These are phyloP conservation scores for Thalia dealbata DNA, from an alignment of 176 grass and related monocot species.

Conservation along the genomic window DNA sequence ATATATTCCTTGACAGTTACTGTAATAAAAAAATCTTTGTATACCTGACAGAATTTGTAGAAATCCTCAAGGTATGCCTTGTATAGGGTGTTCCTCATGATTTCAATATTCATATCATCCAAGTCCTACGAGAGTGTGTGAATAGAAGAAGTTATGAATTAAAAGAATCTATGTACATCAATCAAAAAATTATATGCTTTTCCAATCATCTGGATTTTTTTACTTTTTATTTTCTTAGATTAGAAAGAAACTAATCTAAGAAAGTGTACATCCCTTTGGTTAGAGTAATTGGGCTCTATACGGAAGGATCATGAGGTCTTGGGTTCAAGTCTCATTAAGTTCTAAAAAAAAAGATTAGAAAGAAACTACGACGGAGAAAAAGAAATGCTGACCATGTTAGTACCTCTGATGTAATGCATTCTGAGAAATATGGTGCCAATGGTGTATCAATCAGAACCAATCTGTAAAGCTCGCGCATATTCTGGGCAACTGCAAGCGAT, in stretches of 20 bases:
- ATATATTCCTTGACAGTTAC: not conserved
- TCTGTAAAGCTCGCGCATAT: conserved; percentile 98
- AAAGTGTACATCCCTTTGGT: too few species aligned
- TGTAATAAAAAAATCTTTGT: not conserved
- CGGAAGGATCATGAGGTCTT: too few species aligned
- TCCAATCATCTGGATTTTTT: not conserved
- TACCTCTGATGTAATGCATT: conserved; percentile 99
- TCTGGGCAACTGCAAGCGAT: conserved; percentile 93
- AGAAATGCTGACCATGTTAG: not conserved
- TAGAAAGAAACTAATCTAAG: not conserved
- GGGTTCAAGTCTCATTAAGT: too few species aligned
- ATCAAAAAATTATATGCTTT: not conserved
- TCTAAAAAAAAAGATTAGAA: too few species aligned
- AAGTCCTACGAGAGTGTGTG: conserved; percentile 58
- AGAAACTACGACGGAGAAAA: conserved; percentile 1
- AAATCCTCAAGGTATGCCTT: conserved; percentile 99
- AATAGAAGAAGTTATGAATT: not conserved
- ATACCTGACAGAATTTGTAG: conserved; percentile 86
- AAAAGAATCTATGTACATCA: not conserved
- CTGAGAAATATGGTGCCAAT: conserved; percentile 92
- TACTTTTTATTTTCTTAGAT: not conserved
- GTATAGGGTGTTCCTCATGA: conserved; percentile 99
- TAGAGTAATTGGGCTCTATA: too few species aligned
- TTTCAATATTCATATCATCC: conserved; percentile 99
- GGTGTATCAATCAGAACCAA: conserved; percentile 92